phyloP scores from a whole-genome alignment of 805 yeast species.

The Schwanniomyces polymorphus region DNA sequence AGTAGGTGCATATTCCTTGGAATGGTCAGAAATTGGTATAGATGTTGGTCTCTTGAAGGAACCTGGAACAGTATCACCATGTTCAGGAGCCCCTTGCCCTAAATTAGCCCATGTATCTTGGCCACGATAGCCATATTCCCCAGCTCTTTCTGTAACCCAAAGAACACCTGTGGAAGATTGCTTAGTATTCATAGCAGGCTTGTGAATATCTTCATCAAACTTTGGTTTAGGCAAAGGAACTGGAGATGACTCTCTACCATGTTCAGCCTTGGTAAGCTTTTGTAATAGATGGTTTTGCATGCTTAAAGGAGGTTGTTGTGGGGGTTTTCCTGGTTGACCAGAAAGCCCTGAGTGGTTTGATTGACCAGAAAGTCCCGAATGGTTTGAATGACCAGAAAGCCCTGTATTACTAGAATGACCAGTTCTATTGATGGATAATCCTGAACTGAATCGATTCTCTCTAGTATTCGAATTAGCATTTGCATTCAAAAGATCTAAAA shows the following conservation, averaged over 20 bases:
- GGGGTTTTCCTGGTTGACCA: slow-evolving; percentile 14
- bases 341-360: slow-evolving; percentile 17
- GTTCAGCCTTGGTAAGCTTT: slow-evolving; percentile 29
- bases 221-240: slow-evolving; percentile 51
- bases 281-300: slow-evolving; percentile 22
- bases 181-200: slow-evolving; percentile 59
- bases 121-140: slow-evolving; percentile 51
- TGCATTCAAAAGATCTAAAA: slow-evolving; percentile 30
- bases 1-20: slow-evolving; percentile 60
- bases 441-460: slow-evolving; percentile 14
- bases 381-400: slow-evolving; percentile 5
- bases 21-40: slow-evolving; percentile 46
- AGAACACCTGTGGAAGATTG: slow-evolving; percentile 64
- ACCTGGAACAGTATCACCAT: slow-evolving; percentile 57
- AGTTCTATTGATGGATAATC: slow-evolving; percentile 7
- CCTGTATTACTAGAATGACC: slow-evolving; percentile 16
- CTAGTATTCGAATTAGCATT: slow-evolving; percentile 4
- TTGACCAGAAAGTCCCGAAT: slow-evolving; percentile 16
- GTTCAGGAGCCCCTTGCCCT: slow-evolving; percentile 69
- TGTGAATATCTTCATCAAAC: slow-evolving; percentile 43
- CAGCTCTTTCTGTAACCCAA: slow-evolving; percentile 64
- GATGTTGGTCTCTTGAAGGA: slow-evolving; percentile 53
- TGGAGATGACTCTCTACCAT: slow-evolving; percentile 45
- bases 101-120: slow-evolving; percentile 55
- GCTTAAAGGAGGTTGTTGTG: slow-evolving; percentile 11